phyloP scores from a whole-genome alignment of 768 basidiomycete species.

The Termitomyces sp. region DNA sequence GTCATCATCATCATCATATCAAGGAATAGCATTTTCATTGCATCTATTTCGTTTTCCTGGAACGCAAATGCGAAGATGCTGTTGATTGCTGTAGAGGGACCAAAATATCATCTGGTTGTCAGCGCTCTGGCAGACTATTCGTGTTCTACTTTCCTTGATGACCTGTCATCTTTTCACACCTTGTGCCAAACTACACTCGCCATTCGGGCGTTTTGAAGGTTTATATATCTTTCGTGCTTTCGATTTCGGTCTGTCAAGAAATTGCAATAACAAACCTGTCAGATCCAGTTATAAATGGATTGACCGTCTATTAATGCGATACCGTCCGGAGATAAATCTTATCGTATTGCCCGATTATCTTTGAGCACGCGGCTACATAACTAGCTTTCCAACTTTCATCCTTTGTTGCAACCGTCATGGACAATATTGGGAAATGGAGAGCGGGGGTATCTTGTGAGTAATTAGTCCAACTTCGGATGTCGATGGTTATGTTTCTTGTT shows the following conservation, averaged over 20 bases:
- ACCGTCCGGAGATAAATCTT: not conserved
- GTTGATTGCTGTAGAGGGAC: not conserved
- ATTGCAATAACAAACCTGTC: too few species aligned
- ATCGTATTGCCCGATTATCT: not conserved
- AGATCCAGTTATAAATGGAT: too few species aligned
- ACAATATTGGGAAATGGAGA: slow-evolving; percentile 34
- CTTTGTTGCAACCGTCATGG: slow-evolving; percentile 6
- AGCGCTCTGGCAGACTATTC: not conserved
- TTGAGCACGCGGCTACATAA: not conserved
- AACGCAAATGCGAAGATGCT: not conserved
- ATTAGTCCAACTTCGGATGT: not conserved
- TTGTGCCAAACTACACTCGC: not conserved
- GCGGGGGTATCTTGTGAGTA: slow-evolving; percentile 37
- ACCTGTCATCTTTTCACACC: not conserved
- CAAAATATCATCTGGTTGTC: not conserved
- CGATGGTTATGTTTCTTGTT: not conserved
- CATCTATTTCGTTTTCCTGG: not conserved
- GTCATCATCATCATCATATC: not conserved
- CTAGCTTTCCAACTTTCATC: not conserved
- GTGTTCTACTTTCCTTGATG: not conserved
- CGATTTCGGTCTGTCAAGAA: too few species aligned
- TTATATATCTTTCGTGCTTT: too few species aligned
- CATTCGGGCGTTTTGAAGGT: too few species aligned
- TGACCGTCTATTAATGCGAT: too few species aligned
- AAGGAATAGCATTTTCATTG: not conserved